phyloP scores from a whole-genome alignment of 164 flowering plant species.

The Liriodendron chinense region DNA sequence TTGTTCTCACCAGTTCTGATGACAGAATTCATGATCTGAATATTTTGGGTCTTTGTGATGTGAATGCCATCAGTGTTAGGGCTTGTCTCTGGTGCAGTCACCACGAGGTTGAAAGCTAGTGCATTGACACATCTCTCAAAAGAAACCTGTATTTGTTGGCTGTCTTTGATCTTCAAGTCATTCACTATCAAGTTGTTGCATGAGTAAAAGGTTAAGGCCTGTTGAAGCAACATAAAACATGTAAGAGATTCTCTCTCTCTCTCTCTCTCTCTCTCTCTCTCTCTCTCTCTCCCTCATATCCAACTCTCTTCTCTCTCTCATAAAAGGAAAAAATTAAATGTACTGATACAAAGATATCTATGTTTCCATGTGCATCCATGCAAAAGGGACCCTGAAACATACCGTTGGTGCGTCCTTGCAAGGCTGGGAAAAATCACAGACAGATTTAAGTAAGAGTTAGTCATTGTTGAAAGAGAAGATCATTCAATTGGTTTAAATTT shows the following conservation, averaged over 20 bases:
- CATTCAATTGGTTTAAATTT: background rate
- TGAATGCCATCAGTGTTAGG: conserved; percentile 33
- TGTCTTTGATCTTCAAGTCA: conserved; percentile 41
- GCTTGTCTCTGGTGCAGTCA: conserved; percentile 14
- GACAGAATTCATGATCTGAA: conserved; percentile 31
- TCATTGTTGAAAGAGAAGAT: background rate
- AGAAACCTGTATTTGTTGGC: conserved; percentile 72
- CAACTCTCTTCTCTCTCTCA: no score
- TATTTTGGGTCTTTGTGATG: conserved; percentile 43
- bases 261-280: no score
- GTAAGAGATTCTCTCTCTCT: no score
- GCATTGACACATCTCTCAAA: conserved; percentile 37
- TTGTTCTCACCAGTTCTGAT: conserved; percentile 54
- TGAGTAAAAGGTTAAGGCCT: conserved; percentile 65
- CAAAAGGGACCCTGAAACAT: conserved; percentile 15
- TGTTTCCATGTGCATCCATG: background rate
- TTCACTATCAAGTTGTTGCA: conserved; percentile 55
- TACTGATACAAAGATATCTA: no score
- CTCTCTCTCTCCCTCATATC: no score
- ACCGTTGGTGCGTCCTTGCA: conserved; percentile 90
- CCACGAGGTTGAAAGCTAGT: conserved; percentile 7
- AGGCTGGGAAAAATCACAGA: conserved; percentile 49
- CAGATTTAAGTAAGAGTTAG: background rate
- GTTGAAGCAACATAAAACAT: conserved; percentile 5
- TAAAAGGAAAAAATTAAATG: no score